Base-by-base conservation (phyloP, 352 stramenopile species). In the Pythium dissimile region DNA sequence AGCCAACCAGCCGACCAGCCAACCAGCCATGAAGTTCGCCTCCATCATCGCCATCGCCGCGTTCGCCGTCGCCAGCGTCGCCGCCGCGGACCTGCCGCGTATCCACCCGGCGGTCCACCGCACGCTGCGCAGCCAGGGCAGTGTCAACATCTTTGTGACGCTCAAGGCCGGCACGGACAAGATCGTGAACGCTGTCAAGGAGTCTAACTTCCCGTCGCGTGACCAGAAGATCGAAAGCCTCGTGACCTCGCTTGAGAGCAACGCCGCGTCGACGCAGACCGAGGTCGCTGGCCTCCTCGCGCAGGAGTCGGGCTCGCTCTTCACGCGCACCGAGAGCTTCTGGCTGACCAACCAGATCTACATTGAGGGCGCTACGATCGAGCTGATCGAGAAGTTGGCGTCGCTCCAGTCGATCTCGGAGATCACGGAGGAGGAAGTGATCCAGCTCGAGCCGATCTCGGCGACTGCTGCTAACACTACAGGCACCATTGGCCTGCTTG, bases 121-220 rank as follows among this genome's bases (percentile, higher is more conserved):
- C 30, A 32, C 45, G 16, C 56, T 76, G 1, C 54, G 46, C 5
- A 20, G 31, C 12, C 49, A 71, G 39, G 67, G 64, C 47, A 61
- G 49, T 13, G 61, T 68, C 28, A 73, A 76, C 54, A 23, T 76
- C 42, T 61, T 76, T 28, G 59, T 71, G 20, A 73, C 60, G 27
- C 42, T 73, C 34, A 62, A 58, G 39, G 46, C 51, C 20, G 41
- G 43, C 26, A 62, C 55, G 13, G 24, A 58, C 13, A 27, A 57
- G n/a, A 26, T 45, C 15, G 13, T 71, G 26, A 45, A 45, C 8
- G 42, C 58, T 15, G 39, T 62, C n/a, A 31, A 67, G 41, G 59
- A 65, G 34, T 31, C 42, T 8, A 30, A 44, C 5, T 57, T 59
- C 45, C 31, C 45, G 8, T 20, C 28, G 16, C 59, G 63, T 62